Base-by-base conservation (phyloP, 768 basidiomycete genomes). In the Epithele typhae region DNA sequence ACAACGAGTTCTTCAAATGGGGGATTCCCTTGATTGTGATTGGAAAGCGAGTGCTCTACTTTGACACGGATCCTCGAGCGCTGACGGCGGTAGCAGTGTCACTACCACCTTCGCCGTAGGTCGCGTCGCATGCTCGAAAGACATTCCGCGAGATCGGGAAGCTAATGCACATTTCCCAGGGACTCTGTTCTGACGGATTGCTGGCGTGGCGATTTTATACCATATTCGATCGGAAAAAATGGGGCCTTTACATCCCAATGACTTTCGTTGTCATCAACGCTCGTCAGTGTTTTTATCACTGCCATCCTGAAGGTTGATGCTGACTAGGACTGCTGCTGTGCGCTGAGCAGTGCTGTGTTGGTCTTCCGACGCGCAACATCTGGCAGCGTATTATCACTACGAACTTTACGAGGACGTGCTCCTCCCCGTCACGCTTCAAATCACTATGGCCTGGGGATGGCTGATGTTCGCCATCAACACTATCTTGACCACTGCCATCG, bases 381-480 rank as follows among this genome's bases (percentile, higher is more conserved):
- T 61, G 18, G 49, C 46, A 0, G 41, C 43, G 12, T 61, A 61
- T 37, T 15, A 21, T 32, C 46, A 38, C 40, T 24, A 24, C 25
- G 43, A 45, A 2, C 27, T 47, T 14, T 61, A 57, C 33, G 44
- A 53, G 21, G 42, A 48, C 5, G 46, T 35, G 8, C 30, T 59
- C 8, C 37, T 56, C 11, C 39, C 38, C 3, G 46, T 57, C 23
- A 51, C 54, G 9, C 39, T 56, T 11, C 41, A 56, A 24, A 53
- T 62, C 41, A 51, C 47, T 6, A 53, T 55, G 18, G 58, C 55
- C 3, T 62, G 60, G 60, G 60, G 59, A 11, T 62, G 57, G 57
- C 48, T 52, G 44, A 55, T 57, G 50, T 53, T 62, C 40, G 37
- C 37, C 18, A 45, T 43, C 25, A 59, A 62, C 43, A 56, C 60